Percentiles rank a stretch among this genome's conserved stretches.
Evolutionary conservation across 1,284 basidiomycete species (phyloP).

Genomic region (Melampsora occidentalis): DNA sequence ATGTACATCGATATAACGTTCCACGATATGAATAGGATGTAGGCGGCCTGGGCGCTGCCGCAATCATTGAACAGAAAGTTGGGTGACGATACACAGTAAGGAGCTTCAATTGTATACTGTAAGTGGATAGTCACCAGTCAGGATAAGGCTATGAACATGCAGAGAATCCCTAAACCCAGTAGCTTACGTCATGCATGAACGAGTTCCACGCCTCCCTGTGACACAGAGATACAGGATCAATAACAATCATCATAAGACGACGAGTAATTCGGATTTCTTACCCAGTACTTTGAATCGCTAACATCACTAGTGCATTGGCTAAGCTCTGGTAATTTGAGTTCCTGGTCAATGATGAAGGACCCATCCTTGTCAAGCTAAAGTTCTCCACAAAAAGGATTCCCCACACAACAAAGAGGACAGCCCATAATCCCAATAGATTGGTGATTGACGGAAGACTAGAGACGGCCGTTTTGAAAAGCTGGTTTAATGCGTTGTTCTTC

Average conservation of each 20-base stretch:
- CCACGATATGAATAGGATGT: constrained; percentile 88
- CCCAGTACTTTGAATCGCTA: constrained; percentile 62
- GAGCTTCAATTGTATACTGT: constrained; percentile 62
- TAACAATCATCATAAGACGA: not conserved
- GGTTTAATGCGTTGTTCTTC: constrained; percentile 81
- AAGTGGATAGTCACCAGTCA: not conserved
- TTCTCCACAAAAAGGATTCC: constrained; percentile 86
- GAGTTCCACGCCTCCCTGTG: constrained; percentile 83
- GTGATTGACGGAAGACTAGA: constrained; percentile 83
- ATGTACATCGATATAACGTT: constrained; percentile 82
- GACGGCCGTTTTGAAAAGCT: constrained; percentile 92
- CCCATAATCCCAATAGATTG: constrained; percentile 82
- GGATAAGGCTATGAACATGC: not conserved
- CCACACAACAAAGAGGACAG: constrained; percentile 88
- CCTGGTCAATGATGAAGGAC: constrained; percentile 63
- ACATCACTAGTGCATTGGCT: constrained; percentile 77
- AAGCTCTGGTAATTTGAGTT: constrained; percentile 80
- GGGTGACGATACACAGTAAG: constrained; percentile 68
- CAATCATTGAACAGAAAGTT: constrained; percentile 78
- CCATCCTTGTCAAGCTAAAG: constrained; percentile 88
- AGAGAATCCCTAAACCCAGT: not conserved
- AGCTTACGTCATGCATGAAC: constrained; percentile 81
- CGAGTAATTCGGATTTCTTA: constrained; percentile 67
- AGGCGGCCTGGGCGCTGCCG: constrained; percentile 80
- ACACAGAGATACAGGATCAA: not conserved